Percentiles rank a stretch among this genome's conserved stretches.
Evolutionary conservation across 371 early-diverging fungal genomes (phyloP).

Genomic region (Caulochytrium protostelioides): DNA sequence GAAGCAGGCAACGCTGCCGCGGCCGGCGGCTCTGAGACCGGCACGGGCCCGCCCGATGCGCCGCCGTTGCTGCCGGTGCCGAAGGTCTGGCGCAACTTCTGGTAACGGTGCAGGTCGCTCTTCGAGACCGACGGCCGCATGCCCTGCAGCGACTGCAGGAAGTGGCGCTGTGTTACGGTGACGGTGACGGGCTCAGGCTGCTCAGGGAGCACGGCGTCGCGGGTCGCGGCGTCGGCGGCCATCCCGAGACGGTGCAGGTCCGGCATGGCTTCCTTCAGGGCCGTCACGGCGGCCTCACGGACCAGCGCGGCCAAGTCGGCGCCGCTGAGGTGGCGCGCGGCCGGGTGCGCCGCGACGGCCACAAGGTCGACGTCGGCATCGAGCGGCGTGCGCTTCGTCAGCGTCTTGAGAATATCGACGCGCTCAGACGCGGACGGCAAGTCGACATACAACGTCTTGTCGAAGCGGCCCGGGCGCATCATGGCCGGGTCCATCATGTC

Average conservation of each 20-base stretch:
- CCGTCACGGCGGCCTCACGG: constrained; percentile 68
- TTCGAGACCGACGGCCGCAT: too few species aligned
- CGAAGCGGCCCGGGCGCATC: constrained; percentile 95
- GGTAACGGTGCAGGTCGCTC: too few species aligned
- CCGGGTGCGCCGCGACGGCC: constrained; percentile 44
- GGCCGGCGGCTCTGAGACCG: too few species aligned
- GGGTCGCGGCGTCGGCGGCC: constrained; percentile 5
- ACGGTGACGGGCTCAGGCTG: constrained; percentile 2
- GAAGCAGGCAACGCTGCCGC: too few species aligned
- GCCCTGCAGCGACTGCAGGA: too few species aligned
- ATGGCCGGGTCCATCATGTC: constrained; percentile 98
- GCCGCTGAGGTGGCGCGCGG: constrained; percentile 70
- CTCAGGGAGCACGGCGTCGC: constrained; percentile 5
- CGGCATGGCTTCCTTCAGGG: constrained; percentile 42
- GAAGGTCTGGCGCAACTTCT: too few species aligned
- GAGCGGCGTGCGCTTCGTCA: constrained; percentile 60
- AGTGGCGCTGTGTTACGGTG: constrained; percentile 2
- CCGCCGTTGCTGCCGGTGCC: too few species aligned
- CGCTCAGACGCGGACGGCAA: constrained; percentile 67
- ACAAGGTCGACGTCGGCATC: constrained; percentile 39
- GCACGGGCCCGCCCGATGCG: too few species aligned
- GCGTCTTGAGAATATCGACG: constrained; percentile 64
- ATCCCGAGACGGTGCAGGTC: too few species aligned
- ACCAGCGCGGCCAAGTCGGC: constrained; percentile 87
- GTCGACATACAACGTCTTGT: constrained; percentile 85